phyloP scores from a whole-genome alignment of 441 rosid genomes.

The Croton laevigatus region DNA sequence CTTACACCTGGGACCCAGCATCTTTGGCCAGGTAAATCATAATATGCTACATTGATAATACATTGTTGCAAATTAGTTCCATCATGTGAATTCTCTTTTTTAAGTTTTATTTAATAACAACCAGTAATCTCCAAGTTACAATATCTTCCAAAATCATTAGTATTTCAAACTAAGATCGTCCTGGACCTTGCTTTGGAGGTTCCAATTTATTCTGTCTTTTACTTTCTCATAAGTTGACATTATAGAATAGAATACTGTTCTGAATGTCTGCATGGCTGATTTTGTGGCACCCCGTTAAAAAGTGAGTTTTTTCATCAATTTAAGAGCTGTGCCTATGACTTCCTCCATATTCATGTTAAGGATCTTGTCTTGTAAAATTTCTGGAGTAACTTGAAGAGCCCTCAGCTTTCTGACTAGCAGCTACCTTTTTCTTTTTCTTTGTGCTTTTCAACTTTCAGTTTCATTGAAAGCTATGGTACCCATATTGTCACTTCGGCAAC shows the following conservation, averaged over 20 bases:
- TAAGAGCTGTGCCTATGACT: not conserved
- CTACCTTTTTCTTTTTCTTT: not conserved
- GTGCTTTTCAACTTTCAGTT: conserved; percentile 38
- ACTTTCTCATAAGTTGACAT: not conserved
- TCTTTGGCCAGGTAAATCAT: conserved; percentile 56
- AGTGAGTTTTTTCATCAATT: not conserved
- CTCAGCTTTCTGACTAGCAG: conserved; percentile 21
- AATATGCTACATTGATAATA: not conserved
- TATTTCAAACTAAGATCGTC: not conserved
- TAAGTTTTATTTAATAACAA: not conserved
- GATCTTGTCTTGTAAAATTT: not conserved
- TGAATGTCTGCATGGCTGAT: not conserved
- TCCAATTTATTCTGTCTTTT: not conserved
- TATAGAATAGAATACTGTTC: not conserved
- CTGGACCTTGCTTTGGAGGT: not conserved
- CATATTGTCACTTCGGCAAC: conserved; percentile 66
- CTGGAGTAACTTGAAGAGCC: conserved; percentile 14
- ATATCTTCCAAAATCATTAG: not conserved
- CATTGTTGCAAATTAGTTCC: not conserved
- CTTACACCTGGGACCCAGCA: conserved; percentile 64
- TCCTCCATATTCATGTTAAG: not conserved
- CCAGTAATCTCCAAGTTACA: not conserved
- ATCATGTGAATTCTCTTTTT: not conserved
- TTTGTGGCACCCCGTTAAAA: not conserved
- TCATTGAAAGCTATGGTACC: conserved; percentile 67